These are phyloP conservation scores for Lachancea mirantina DNA, from an alignment of 805 yeast species.

Conservation along the genomic window DNA sequence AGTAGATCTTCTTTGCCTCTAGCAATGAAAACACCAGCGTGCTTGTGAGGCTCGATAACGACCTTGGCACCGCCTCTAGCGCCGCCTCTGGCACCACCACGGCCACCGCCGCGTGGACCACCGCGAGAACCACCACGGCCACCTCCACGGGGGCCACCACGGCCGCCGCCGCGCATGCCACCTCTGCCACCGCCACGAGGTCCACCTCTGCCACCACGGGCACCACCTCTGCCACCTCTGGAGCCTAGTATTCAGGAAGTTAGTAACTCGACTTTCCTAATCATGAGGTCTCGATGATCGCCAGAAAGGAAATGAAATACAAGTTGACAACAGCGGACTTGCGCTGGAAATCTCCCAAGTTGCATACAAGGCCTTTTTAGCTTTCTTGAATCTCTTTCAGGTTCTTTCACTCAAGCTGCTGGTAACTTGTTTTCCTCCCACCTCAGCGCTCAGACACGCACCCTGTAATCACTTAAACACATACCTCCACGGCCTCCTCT, in stretches of 20 bases:
- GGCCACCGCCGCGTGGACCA: constrained; percentile 48
- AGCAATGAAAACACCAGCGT: constrained; percentile 97
- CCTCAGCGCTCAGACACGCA: too few relatives aligned
- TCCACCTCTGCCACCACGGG: constrained; percentile 42
- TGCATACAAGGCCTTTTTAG: too few relatives aligned
- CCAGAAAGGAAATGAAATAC: background rate
- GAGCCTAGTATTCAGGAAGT: constrained; percentile 1
- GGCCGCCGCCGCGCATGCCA: constrained; percentile 44
- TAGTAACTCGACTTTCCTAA: background rate
- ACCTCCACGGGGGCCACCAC: constrained; percentile 51
- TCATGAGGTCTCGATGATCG: constrained; percentile 22
- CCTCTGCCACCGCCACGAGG: constrained; percentile 46
- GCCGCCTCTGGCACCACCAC: constrained; percentile 75
- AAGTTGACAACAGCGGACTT: background rate
- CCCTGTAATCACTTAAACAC: constrained; percentile 34
- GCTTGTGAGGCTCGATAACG: constrained; percentile 97
- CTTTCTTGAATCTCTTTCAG: background rate
- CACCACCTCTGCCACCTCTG: constrained; percentile 17
- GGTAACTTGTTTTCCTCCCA: constrained; percentile 32
- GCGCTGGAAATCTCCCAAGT: background rate
- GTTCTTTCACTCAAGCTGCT: constrained; percentile 23
- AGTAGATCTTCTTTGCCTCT: constrained; percentile 98
- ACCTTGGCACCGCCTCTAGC: constrained; percentile 92
- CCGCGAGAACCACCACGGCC: constrained; percentile 52
- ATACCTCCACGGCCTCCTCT: constrained; percentile 56